phyloP scores from a whole-genome alignment of 2,329 filamentous ascomycete genomes.

The Fusarium penzigii region DNA sequence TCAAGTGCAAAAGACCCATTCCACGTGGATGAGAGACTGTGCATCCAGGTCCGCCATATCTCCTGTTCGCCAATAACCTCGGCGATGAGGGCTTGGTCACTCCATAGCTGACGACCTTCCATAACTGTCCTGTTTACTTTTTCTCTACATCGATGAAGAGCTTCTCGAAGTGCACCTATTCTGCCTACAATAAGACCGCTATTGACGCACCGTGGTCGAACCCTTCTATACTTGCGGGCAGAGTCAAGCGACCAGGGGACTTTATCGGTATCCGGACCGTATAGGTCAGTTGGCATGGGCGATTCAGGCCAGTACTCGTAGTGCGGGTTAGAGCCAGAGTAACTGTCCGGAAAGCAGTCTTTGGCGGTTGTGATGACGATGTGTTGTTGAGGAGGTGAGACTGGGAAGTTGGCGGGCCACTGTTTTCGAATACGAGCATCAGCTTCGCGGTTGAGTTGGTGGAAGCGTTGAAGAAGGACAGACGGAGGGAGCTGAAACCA shows the following conservation, averaged over 20 bases:
- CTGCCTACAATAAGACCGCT: constrained; percentile 40
- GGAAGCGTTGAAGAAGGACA: constrained; percentile 39
- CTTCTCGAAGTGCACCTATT: constrained; percentile 29
- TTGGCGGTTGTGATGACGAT: constrained; percentile 38
- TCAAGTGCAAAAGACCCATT: constrained; percentile 27
- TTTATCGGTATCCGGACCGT: constrained; percentile 35
- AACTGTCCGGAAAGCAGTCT: constrained; percentile 35
- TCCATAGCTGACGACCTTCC: constrained; percentile 39
- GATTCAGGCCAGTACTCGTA: constrained; percentile 41
- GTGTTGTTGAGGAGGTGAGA: constrained; percentile 32
- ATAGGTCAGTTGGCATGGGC: constrained; percentile 36
- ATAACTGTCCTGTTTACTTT: constrained; percentile 31
- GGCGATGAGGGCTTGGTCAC: constrained; percentile 39
- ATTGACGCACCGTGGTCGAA: constrained; percentile 38
- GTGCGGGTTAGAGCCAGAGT: constrained; percentile 37
- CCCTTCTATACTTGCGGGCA: constrained; percentile 34
- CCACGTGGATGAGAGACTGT: constrained; percentile 33
- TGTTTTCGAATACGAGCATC: constrained; percentile 28
- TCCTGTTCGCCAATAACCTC: constrained; percentile 43
- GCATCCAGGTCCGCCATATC: constrained; percentile 37
- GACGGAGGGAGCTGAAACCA: constrained; percentile 43
- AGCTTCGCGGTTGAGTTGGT: constrained; percentile 36
- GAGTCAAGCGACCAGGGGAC: constrained; percentile 31
- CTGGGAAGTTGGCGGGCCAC: constrained; percentile 32
- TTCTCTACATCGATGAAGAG: constrained; percentile 27